phyloP scores from a whole-genome alignment of 768 basidiomycete genomes.

The Russula dissimulans region DNA sequence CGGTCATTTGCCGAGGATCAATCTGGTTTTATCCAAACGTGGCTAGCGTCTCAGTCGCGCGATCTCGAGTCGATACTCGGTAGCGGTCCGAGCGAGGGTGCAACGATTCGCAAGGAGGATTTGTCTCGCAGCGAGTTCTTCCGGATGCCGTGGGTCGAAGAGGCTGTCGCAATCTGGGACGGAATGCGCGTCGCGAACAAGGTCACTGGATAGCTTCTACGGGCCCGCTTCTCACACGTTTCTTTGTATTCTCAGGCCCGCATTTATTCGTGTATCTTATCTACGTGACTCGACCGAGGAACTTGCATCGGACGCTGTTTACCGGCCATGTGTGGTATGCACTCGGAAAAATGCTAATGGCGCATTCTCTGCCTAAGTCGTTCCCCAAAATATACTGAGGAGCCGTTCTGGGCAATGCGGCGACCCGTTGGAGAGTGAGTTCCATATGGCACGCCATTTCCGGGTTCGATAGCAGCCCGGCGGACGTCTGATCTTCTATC shows the following conservation, averaged over 20 bases:
- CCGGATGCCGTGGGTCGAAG: slow-evolving; percentile 82
- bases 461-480: no score
- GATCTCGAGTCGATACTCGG: slow-evolving; percentile 88
- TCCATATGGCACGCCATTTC: no score
- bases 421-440: no score
- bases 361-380: no score
- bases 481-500: not conserved
- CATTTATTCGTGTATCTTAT: not conserved
- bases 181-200: slow-evolving; percentile 54
- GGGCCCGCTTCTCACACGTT: not conserved
- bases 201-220: slow-evolving; percentile 8
- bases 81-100: slow-evolving; percentile 72
- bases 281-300: not conserved
- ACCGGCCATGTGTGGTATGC: no score
- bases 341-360: no score
- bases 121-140: slow-evolving; percentile 86
- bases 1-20: slow-evolving; percentile 75
- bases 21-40: slow-evolving; percentile 73
- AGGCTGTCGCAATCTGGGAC: slow-evolving; percentile 81
- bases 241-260: not conserved
- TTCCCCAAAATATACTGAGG: no score
- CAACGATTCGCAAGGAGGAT: slow-evolving; percentile 80
- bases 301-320: not conserved
- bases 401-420: no score
- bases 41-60: slow-evolving; percentile 86